Base-by-base conservation (phyloP, 2,329 filamentous ascomycete genomes). In the Fusarium tjaetaba region DNA sequence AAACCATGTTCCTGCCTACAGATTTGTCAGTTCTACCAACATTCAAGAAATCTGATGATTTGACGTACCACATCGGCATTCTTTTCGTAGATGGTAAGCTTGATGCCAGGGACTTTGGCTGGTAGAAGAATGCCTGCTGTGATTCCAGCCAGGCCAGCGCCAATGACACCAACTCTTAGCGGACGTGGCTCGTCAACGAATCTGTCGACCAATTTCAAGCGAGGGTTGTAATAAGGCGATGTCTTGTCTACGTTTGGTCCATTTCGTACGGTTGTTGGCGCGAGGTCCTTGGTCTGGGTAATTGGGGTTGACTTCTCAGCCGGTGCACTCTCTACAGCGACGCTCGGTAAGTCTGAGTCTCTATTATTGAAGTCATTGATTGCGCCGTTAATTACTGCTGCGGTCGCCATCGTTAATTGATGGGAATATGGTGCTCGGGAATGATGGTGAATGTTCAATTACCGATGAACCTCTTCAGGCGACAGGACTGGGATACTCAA, bases 11-110 rank as follows among this genome's bases (percentile, higher is more conserved):
- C 87, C 86, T 36, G 86, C 86, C 84, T 86, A 41, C 2, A 3
- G 1, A 42, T 4, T 8, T 8, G 30, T 76, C 10, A 75, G 48
- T 38, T 41, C 7, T 15, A 14, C 7, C 3, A 18, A 2, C 15
- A 5, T 5, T 7, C 16, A 18, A 22, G 20, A 3, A 20, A 9
- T 22, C 8, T 9, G 7, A 2, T 14, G 18, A n/a, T n/a, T 24
- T 14, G 2, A 84, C 89, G 74, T 82, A 92, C 90, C 77, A 93
- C 86, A 57, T 92, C 90, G 0, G 83, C 77, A 72, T 93, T 93
- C 82, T 93, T 93, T 77, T 93, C 91, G 60, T 89, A 89, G 42
- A 93, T 90, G 2, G 86, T 88, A 66, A 94, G 81, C 49, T 92
- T 83, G 53, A 94, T 87, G 0, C 87, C 87, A 0, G 92, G 92